Evolutionary conservation across 2,329 filamentous ascomycete species (phyloP).

Genomic region (Pseudomassariella vexata): DNA sequence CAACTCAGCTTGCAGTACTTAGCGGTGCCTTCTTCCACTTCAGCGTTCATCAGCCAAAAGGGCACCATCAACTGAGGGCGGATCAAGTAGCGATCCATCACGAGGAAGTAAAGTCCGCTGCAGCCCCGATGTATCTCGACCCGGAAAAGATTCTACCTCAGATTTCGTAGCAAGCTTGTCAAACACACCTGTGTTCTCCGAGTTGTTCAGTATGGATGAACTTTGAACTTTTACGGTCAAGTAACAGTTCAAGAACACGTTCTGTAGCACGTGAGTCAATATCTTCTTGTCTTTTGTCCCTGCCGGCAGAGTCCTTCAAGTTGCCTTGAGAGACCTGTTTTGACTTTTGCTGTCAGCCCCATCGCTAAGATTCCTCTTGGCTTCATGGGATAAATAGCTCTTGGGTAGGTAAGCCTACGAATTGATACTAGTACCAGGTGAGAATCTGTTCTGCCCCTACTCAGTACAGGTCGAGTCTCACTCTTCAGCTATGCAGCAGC

Average conservation of each 20-base stretch:
- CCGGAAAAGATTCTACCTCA: too few relatives aligned
- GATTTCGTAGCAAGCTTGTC: too few relatives aligned
- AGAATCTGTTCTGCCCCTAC: too few relatives aligned
- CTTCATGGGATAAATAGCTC: background rate
- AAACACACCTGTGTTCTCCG: too few relatives aligned
- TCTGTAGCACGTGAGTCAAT: background rate
- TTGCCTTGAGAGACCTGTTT: background rate
- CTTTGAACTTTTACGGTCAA: background rate
- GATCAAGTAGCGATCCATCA: too few relatives aligned
- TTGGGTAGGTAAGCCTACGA: background rate
- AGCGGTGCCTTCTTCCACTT: too few relatives aligned
- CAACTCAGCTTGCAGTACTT: too few relatives aligned
- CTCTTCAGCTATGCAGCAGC: background rate
- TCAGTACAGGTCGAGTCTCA: background rate
- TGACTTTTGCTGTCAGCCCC: slow-evolving; percentile 1
- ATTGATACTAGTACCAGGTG: background rate
- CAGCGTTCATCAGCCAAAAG: too few relatives aligned
- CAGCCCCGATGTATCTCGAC: too few relatives aligned
- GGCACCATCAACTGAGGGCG: too few relatives aligned
- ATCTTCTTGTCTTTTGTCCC: background rate
- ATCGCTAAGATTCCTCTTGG: background rate
- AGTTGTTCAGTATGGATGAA: too few relatives aligned
- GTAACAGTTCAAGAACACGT: background rate
- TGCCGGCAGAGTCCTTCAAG: background rate
- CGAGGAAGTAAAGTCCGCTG: too few relatives aligned